A percentile compares a stretch with the other conserved stretches of the same genome.
phyloP scores from a whole-genome alignment of 2,329 filamentous ascomycete genomes.

The Colletotrichum coccodes region DNA sequence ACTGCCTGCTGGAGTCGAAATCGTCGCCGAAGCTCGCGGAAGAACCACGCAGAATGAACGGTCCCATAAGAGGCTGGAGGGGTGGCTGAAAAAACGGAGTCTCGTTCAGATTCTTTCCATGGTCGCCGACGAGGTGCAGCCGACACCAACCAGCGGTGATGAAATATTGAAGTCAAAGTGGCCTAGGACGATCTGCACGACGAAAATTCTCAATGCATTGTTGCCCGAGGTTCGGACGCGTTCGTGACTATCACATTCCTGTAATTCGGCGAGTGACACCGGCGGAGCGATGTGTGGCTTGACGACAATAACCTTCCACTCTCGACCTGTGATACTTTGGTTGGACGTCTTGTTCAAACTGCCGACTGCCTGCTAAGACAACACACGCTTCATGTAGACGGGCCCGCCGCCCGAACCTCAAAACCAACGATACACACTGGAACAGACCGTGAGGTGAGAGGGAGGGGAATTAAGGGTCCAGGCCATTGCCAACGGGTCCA shows the following conservation, averaged over 20 bases:
- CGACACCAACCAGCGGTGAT: conserved; percentile 25
- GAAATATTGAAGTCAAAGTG: conserved; percentile 4
- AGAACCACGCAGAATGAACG: not conserved
- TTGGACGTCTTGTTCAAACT: not conserved
- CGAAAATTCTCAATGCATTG: conserved; percentile 2
- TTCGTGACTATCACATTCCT: not conserved
- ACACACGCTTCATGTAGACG: not conserved
- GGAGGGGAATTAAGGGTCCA: conserved; percentile 21
- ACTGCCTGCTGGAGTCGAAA: conserved; percentile 21
- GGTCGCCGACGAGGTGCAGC: conserved; percentile 30
- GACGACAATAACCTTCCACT: not conserved
- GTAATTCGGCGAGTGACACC: not conserved
- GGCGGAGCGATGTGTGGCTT: not conserved
- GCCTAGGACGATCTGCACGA: not conserved
- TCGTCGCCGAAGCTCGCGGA: conserved; percentile 22
- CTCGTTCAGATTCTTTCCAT: conserved; percentile 29
- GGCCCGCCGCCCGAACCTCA: not conserved
- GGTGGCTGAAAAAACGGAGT: conserved; percentile 30
- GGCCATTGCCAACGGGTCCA: conserved; percentile 14
- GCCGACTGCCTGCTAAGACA: not conserved
- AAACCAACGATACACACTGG: not conserved
- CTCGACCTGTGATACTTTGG: not conserved
- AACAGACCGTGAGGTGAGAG: not conserved
- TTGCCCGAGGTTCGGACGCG: not conserved
- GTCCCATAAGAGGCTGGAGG: conserved; percentile 16